Base-by-base conservation (phyloP, 108 stramenopile species). In the Phaeodactylum tricornutum region DNA sequence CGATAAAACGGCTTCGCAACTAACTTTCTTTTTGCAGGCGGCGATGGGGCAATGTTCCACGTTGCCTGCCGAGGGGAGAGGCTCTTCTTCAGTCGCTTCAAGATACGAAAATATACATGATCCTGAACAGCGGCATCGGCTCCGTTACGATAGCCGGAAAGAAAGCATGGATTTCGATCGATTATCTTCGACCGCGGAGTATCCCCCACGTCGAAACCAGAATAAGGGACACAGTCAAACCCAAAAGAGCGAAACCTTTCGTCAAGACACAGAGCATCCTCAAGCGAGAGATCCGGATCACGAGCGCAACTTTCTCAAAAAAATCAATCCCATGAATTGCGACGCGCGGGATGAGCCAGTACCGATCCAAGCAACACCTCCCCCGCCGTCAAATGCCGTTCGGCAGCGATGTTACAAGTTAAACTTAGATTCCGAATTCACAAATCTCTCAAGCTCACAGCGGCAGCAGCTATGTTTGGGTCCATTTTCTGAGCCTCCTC, bases 11-110 rank as follows among this genome's bases (percentile, higher is more conserved):
- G 59, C 71, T 16, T 66, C 71, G 53, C 64, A 64, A 58, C 71
- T 74, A 27, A 74, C 67, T 44, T 78, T 72, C 57, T 60, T 78
- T 43, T 33, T 78, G 50, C 77, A 78, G 67, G 77, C 77, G 32
- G 77, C 77, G 26, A 78, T 78, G 77, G 77, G 77, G 52, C 77
- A 78, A 60, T 78, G 77, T 38, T 78, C 77, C 29, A 78, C 77
- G 56, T 62, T 78, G 62, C 77, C 77, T 50, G 43, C 71, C 14
- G 77, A 69, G 57, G 64, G 55, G 44, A 51, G 73, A 35, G 33
- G n/a, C 40, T 55, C 53, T 28, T 42, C 53, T 9, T 42, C 53
- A 2, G 28, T 46, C n/a, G 16, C 39, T 5, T 41, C 39, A 5
- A 41, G 39, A 41, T 20, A 20, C 20, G 45, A 46, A 7, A 20